These are phyloP conservation scores for Daldinia sp. DNA, from an alignment of 2,329 filamentous ascomycete species.

Conservation along the genomic window DNA sequence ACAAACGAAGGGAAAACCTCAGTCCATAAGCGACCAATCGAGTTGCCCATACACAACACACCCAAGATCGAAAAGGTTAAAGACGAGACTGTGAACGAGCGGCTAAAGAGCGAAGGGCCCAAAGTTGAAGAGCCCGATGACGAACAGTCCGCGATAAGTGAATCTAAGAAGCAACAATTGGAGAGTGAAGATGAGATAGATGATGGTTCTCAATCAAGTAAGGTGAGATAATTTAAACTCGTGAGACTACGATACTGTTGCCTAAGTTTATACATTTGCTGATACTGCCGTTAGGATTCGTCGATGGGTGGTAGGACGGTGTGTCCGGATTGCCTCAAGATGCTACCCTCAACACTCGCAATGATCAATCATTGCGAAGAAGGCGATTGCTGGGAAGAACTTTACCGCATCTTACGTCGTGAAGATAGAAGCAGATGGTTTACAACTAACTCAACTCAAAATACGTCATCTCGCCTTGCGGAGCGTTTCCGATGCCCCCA, in stretches of 20 bases:
- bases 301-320: no score
- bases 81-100: neutral
- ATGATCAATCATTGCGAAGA: constrained; percentile 4
- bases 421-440: neutral
- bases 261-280: neutral
- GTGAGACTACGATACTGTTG: neutral
- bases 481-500: neutral
- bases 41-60: no score
- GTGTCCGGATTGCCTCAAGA: neutral
- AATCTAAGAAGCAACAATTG: neutral
- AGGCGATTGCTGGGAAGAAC: neutral
- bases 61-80: no score
- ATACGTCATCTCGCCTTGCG: no score
- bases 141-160: neutral
- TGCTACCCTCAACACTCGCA: neutral
- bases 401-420: neutral
- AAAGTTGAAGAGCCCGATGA: neutral
- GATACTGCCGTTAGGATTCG: neutral
- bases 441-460: neutral
- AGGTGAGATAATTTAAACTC: neutral
- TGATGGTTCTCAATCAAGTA: neutral
- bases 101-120: neutral
- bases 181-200: neutral
- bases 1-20: no score
- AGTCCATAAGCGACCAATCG: no score